Evolutionary conservation across 179 eudicot genomes (phyloP).

Genomic region (Beta corolliflora): DNA sequence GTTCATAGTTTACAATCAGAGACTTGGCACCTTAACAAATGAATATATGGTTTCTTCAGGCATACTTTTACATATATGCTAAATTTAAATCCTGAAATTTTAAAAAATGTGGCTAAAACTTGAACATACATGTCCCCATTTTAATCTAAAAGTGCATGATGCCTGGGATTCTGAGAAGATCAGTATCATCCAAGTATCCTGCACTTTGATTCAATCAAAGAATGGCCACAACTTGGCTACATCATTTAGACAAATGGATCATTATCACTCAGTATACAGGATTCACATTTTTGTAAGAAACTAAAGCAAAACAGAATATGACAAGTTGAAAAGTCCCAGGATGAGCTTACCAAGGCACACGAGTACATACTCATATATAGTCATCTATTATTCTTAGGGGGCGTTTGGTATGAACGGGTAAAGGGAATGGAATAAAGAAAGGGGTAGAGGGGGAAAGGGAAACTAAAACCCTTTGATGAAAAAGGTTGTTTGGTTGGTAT

Average conservation of each 20-base stretch:
- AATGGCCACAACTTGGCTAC: not conserved
- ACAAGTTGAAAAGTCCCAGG: not conserved
- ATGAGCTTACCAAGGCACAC: not conserved
- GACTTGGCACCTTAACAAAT: not conserved
- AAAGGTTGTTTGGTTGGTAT: too few species aligned
- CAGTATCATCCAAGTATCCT: not conserved
- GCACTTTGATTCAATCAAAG: not conserved
- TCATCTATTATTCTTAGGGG: not conserved
- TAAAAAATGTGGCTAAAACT: too few species aligned
- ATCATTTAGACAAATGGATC: not conserved
- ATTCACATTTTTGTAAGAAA: not conserved
- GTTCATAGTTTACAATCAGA: too few species aligned
- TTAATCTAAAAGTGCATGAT: not conserved
- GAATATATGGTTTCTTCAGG: not conserved
- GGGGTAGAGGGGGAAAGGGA: too few species aligned
- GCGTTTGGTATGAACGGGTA: too few species aligned
- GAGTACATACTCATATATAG: not conserved
- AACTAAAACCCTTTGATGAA: too few species aligned
- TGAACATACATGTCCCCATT: not conserved
- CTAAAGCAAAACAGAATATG: not conserved
- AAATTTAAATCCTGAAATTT: not conserved
- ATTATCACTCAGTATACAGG: not conserved
- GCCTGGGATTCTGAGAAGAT: not conserved
- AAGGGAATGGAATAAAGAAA: too few species aligned
- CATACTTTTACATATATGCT: not conserved